These are phyloP conservation scores for Mycena amicta DNA, from an alignment of 768 basidiomycete species.

Conservation along the genomic window DNA sequence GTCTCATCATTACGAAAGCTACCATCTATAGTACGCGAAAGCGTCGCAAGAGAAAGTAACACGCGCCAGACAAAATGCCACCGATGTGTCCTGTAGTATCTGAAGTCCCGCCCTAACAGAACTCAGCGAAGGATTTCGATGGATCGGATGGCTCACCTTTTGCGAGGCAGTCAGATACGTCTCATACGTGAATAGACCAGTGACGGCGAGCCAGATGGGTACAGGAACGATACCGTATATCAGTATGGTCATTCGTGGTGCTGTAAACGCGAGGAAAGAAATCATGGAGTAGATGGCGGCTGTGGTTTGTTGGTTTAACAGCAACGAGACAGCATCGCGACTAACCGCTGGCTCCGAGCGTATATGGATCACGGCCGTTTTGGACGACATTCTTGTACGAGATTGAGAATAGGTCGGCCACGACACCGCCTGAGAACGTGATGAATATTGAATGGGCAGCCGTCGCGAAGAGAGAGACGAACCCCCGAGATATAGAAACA, in stretches of 20 bases:
- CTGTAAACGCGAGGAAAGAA: slow-evolving; percentile 72
- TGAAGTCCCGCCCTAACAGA: slow-evolving; percentile 47
- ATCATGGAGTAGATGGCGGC: slow-evolving; percentile 73
- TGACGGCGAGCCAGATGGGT: slow-evolving; percentile 76
- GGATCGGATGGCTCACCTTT: slow-evolving; percentile 33
- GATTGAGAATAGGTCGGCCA: slow-evolving; percentile 53
- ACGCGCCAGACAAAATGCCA: slow-evolving; percentile 63
- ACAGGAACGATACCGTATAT: slow-evolving; percentile 79
- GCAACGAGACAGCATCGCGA: not conserved
- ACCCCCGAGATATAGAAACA: slow-evolving; percentile 77
- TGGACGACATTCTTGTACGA: slow-evolving; percentile 48
- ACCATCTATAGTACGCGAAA: slow-evolving; percentile 33
- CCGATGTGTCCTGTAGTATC: slow-evolving; percentile 73
- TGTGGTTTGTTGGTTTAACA: slow-evolving; percentile 28
- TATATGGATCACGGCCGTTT: slow-evolving; percentile 35
- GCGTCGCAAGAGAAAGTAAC: slow-evolving; percentile 49
- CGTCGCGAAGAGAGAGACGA: slow-evolving; percentile 23
- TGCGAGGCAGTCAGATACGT: slow-evolving; percentile 45
- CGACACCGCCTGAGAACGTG: slow-evolving; percentile 55
- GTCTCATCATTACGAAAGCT: not conserved
- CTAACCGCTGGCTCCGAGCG: slow-evolving; percentile 78
- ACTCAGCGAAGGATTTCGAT: slow-evolving; percentile 3
- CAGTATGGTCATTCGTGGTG: slow-evolving; percentile 65
- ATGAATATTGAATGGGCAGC: not conserved
- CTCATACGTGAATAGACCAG: slow-evolving; percentile 69